Evolutionary conservation across 23 red algal species (phyloP), one percentile per base, ranked within the genome.

Genomic region (Gracilaria gracilis): DNA sequence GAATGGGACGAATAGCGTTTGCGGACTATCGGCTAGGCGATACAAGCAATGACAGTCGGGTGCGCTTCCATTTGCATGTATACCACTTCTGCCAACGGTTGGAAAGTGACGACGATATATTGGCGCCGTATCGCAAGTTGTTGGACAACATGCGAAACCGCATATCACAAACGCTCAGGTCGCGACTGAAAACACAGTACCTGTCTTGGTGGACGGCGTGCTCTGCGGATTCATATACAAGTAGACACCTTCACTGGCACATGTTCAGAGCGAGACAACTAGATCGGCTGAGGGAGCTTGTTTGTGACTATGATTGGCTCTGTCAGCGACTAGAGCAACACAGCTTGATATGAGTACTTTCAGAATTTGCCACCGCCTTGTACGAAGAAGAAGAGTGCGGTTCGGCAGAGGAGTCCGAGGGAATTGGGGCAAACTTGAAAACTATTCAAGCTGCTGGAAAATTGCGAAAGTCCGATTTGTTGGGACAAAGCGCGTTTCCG

Each of bases 291-390:
- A n/a, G 75, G 11, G 86, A 89, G n/a, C 61, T 89, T 5, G 80
- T 89, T 66, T 79, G 86, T 57, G 86, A 89, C 54, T 89, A 79
- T 28, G 64, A 89, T n/a, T 89, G 86, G 86, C 38, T 89, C 17
- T 79, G 70, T 17, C 86, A 89, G 53, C 50, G 86, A 31, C 35
- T 89, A 33, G 86, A 89, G 27, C 50, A 73, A 23, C 64, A 89
- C 57, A 55, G 86, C 0, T 33, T 79, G 32, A 49, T 89, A 19
- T 71, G 86, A 31, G 61, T 89, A 40, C 35, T 61, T 6, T 54
- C 54, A 20, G 86, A 89, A n/a, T 89, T 89, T 71, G 54, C 48
- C 27, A 28, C 42, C 20, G 86, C 70, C 0, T 24, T 89, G 25
- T 21, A 40, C n/a, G 70, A 53, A 21, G 86, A 75, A 42, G 86